Evolutionary conservation across 176 grass and related monocot genomes (phyloP).

Genomic region (Sorghum bicolor): DNA sequence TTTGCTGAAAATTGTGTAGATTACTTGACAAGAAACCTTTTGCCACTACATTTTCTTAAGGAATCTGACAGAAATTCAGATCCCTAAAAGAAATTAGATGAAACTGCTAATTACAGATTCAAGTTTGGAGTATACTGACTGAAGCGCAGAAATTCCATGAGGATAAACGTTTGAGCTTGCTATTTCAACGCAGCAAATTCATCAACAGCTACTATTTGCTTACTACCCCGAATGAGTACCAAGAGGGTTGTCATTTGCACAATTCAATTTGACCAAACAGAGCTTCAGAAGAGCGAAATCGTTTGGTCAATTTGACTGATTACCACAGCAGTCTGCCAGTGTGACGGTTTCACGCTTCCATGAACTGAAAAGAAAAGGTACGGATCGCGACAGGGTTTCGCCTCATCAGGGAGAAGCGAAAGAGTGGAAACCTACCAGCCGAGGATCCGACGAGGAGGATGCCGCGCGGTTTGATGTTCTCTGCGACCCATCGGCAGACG

Average conservation of each 20-base stretch:
- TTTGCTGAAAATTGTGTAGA: slow-evolving; percentile 1
- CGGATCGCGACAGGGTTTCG: background rate
- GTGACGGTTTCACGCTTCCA: background rate
- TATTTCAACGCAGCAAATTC: background rate
- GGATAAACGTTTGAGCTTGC: slow-evolving; percentile 7
- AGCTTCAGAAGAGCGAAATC: background rate
- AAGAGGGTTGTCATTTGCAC: background rate
- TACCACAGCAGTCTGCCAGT: background rate
- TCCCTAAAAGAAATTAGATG: background rate
- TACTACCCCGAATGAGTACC: background rate
- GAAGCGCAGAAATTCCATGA: background rate
- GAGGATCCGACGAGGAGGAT: slow-evolving; percentile 83
- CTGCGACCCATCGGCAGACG: slow-evolving; percentile 80
- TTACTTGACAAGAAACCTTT: background rate
- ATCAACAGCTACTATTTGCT: background rate
- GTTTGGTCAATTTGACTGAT: background rate
- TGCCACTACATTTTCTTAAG: background rate
- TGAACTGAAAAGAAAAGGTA: background rate
- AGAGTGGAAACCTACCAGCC: slow-evolving; percentile 43
- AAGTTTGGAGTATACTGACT: background rate
- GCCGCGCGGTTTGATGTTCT: slow-evolving; percentile 50
- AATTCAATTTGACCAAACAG: background rate
- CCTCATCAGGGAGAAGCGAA: background rate
- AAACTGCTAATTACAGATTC: background rate
- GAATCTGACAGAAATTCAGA: background rate